Conservation (phyloP, 305 asterid species). For the Andrographis paniculata region DNA sequence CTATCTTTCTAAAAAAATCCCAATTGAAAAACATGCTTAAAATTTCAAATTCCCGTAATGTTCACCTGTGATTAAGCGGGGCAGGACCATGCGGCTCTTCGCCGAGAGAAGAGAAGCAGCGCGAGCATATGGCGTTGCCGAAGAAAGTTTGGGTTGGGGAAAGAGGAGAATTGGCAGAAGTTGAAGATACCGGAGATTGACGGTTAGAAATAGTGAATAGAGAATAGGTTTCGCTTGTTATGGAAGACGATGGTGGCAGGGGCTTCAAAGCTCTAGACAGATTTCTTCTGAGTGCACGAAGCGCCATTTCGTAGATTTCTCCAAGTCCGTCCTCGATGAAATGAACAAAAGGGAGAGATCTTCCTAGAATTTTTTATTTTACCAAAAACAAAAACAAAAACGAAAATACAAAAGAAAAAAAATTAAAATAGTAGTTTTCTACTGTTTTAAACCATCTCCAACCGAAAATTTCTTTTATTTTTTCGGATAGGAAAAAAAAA, state of each 20-base stretch:
- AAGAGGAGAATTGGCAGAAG: slow-evolving; percentile 18
- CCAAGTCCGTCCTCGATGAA: too few species aligned
- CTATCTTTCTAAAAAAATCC: too few species aligned
- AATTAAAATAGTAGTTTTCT: too few species aligned
- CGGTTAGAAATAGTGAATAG: slow-evolving; percentile 9
- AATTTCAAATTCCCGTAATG: background rate
- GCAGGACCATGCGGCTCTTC: slow-evolving; percentile 43
- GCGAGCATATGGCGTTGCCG: slow-evolving; percentile 21
- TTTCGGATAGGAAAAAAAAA: too few species aligned
- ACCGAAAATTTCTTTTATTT: too few species aligned
- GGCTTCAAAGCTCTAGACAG: slow-evolving; percentile 24
- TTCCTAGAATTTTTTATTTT: too few species aligned
- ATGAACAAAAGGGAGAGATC: too few species aligned
- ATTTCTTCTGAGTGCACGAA: slow-evolving; percentile 28
- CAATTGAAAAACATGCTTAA: too few species aligned
- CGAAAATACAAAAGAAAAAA: too few species aligned
- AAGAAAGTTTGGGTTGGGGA: slow-evolving; percentile 11
- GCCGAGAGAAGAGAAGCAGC: slow-evolving; percentile 31
- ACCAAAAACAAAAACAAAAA: too few species aligned
- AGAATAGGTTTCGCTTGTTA: slow-evolving; percentile 14
- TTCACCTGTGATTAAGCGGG: slow-evolving; percentile 47
- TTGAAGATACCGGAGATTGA: slow-evolving; percentile 24
- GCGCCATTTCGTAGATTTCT: too few species aligned
- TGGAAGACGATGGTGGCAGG: slow-evolving; percentile 17
- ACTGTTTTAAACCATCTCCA: too few species aligned